Base-by-base conservation (phyloP, 1,139 yeast species). In the Yamadazyma blattariae region DNA sequence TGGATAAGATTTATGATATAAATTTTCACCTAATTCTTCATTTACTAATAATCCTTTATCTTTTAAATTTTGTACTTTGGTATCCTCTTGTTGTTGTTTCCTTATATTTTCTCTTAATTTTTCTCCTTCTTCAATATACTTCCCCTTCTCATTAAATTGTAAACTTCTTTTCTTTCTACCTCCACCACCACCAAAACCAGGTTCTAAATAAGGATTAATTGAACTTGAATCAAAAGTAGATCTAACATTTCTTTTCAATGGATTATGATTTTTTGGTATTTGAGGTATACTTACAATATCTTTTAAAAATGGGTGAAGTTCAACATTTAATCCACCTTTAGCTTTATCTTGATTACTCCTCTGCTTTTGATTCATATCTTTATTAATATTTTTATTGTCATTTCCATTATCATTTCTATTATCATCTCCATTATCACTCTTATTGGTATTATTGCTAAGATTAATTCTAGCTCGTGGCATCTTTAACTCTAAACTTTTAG, bases 181-280 rank as follows among this genome's bases (percentile, higher is more conserved):
- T 31, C 46, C 46, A 25, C 57, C 48, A 25, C 49, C 57, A 12
- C 20, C 24, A n/a, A 21, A 11, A 3, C 48, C 41, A 39, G 70
- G 78, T 42, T 75, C 74, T 26, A 81, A 59, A 50, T 83, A 85
- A 1, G 92, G 92, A 48, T 84, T 84, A 22, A 76, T 57, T 4
- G 67, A 46, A 1, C 55, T 36, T 4, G 65, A 56, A 36, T 63
- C 68, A 45, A 67, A 71, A 36, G 71, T 65, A 34, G 57, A 44
- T 30, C 68, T 48, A 13, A 53, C 57, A 21, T 53, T 53, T 32
- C 51, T 57, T 32, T 56, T 54, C 21, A 61, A 42, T 0, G 69
- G 70, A 38, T 61, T 60, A 35, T 50, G 56, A 34, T 47, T 43
- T 22, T 51, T 48, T 11, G 63, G 56, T 3, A 59, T 39, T 18